phyloP scores from a whole-genome alignment of 129 eudicot genomes.

The Tagetes erecta region DNA sequence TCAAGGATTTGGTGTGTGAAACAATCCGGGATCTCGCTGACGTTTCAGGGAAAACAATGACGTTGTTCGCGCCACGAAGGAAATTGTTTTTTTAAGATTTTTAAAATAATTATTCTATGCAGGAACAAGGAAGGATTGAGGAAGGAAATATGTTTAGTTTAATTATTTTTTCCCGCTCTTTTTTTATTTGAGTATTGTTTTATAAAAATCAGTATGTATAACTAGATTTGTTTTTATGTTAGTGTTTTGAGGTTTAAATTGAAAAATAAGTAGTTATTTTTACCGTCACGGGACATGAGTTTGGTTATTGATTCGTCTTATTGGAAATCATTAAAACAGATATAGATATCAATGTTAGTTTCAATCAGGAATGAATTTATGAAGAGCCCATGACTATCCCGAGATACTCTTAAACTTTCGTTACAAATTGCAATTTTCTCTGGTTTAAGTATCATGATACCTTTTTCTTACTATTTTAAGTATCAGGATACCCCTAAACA shows the following conservation, averaged over 20 bases:
- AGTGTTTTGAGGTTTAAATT: neutral
- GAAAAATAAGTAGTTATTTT: too few relatives aligned
- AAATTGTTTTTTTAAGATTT: constrained; percentile 77
- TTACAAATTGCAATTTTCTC: too few relatives aligned
- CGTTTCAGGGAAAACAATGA: constrained; percentile 44
- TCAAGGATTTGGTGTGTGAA: constrained; percentile 81
- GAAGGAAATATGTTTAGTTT: constrained; percentile 16
- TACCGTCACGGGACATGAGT: too few relatives aligned
- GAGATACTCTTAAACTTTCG: too few relatives aligned
- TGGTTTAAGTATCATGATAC: too few relatives aligned
- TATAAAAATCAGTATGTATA: constrained; percentile 2
- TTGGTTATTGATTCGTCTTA: too few relatives aligned
- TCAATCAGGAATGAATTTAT: too few relatives aligned
- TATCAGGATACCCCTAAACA: too few relatives aligned
- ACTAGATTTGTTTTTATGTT: neutral
- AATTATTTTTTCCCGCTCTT: constrained; percentile 41
- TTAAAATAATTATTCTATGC: constrained; percentile 25
- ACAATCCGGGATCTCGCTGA: constrained; percentile 71
- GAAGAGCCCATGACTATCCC: too few relatives aligned
- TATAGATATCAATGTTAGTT: too few relatives aligned
- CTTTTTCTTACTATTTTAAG: too few relatives aligned
- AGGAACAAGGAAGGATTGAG: neutral
- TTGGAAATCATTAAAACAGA: too few relatives aligned
- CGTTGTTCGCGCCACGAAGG: constrained; percentile 59
- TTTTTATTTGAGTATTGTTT: neutral